A percentile compares a stretch with the other conserved stretches of the same genome.
Conservation (phyloP, 768 basidiomycete genomes). For the Clitopilus passeckerianus region DNA sequence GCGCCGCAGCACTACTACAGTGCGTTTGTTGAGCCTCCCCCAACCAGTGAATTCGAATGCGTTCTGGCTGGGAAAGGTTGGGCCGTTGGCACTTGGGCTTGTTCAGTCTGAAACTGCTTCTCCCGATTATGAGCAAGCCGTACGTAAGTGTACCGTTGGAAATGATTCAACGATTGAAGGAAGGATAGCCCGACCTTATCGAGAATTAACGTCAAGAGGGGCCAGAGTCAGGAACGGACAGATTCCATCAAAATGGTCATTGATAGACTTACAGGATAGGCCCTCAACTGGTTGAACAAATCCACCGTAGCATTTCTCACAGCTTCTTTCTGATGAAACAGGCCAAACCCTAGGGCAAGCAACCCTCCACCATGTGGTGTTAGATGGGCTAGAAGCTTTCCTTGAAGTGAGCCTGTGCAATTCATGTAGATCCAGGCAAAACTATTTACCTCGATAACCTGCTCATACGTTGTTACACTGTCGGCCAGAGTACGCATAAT, state of each 20-base stretch:
- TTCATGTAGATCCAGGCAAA: neutral
- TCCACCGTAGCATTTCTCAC: constrained; percentile 81
- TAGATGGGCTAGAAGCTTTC: constrained; percentile 74
- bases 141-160: constrained; percentile 85
- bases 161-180: constrained; percentile 78
- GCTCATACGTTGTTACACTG: constrained; percentile 75
- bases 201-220: neutral
- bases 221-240: neutral
- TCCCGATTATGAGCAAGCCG: constrained; percentile 66
- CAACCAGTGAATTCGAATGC: constrained; percentile 26
- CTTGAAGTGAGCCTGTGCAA: neutral
- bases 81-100: constrained; percentile 11
- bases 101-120: constrained; percentile 8
- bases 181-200: constrained; percentile 73
- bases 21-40: constrained; percentile 9
- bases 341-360: constrained; percentile 78
- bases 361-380: constrained; percentile 80
- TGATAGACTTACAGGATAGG: constrained; percentile 57
- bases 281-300: constrained; percentile 74
- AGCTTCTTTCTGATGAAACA: constrained; percentile 82
- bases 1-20: neutral
- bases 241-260: neutral
- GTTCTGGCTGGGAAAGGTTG: constrained; percentile 18
- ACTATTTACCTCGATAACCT: constrained; percentile 73
- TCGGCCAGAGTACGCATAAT: constrained; percentile 76